Evolutionary conservation across 108 stramenopile genomes (phyloP).

Genomic region (Cylindrotheca closterium): DNA sequence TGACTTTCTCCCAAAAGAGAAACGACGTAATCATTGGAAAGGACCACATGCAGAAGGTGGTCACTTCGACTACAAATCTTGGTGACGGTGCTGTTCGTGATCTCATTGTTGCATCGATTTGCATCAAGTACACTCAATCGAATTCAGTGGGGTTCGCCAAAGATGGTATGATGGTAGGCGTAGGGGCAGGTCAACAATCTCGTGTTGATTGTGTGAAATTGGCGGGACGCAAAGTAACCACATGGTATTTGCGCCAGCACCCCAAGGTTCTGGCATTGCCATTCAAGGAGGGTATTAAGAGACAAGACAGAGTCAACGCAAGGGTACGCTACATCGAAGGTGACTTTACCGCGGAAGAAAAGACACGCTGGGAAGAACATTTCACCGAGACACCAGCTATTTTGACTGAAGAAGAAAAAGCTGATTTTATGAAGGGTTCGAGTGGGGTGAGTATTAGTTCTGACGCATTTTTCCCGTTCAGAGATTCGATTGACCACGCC

Average conservation of each 20-base stretch:
- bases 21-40: slow-evolving; percentile 85
- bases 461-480: slow-evolving; percentile 99
- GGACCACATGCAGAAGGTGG: slow-evolving; percentile 73
- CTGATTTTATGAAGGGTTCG: slow-evolving; percentile 79
- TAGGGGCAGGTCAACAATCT: slow-evolving; percentile 99
- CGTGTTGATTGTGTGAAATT: slow-evolving; percentile 99
- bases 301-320: slow-evolving; percentile 98
- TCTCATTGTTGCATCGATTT: slow-evolving; percentile 94
- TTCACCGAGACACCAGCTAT: slow-evolving; percentile 87
- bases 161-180: slow-evolving; percentile 99
- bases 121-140: slow-evolving; percentile 98
- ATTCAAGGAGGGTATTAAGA: slow-evolving; percentile 94
- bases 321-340: slow-evolving; percentile 98
- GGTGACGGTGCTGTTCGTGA: slow-evolving; percentile 93
- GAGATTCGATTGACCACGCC: slow-evolving; percentile 98
- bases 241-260: slow-evolving; percentile 97
- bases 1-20: slow-evolving; percentile 94
- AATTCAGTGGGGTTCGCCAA: slow-evolving; percentile 97
- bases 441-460: slow-evolving; percentile 87
- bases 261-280: slow-evolving; percentile 93
- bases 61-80: slow-evolving; percentile 55
- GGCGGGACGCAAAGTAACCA: slow-evolving; percentile 95
- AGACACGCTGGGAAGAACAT: slow-evolving; percentile 82
- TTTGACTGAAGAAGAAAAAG: slow-evolving; percentile 90
- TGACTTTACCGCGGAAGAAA: slow-evolving; percentile 93